Evolutionary conservation across 2,329 filamentous ascomycete species (phyloP).

Genomic region (Davidsoniella virescens): DNA sequence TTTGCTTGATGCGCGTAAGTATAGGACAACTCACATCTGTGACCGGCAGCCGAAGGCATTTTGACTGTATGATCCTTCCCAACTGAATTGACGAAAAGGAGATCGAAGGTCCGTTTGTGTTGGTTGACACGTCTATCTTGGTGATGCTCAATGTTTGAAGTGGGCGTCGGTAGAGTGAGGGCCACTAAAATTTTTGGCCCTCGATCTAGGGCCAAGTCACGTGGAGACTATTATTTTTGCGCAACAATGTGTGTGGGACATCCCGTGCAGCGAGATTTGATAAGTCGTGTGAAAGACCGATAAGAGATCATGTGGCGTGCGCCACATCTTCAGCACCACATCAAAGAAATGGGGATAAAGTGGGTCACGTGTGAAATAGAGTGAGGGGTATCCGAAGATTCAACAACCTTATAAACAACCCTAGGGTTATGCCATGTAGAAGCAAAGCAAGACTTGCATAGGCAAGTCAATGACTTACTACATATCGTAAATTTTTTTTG

Average conservation of each 20-base stretch:
- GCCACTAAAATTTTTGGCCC: constrained; percentile 16
- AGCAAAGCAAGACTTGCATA: no score
- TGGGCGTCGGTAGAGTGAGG: constrained; percentile 14
- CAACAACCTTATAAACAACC: no score
- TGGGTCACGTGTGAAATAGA: no score
- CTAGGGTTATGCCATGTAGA: no score
- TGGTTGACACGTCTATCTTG: constrained; percentile 17
- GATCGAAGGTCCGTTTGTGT: constrained; percentile 18
- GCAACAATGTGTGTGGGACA: constrained; percentile 11
- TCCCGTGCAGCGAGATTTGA: constrained; percentile 4
- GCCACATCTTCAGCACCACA: constrained; percentile 1
- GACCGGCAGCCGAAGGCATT: constrained; percentile 78
- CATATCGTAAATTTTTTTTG: no score
- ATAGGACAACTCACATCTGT: constrained; percentile 59
- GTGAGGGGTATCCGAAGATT: no score
- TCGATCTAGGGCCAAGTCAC: constrained; percentile 13
- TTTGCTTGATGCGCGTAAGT: constrained; percentile 4
- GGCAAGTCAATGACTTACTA: no score
- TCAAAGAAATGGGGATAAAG: no score
- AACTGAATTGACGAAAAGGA: constrained; percentile 28
- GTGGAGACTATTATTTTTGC: constrained; percentile 11
- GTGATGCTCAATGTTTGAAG: constrained; percentile 13
- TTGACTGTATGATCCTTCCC: constrained; percentile 34
- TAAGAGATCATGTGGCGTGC: not conserved
- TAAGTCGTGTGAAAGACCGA: not conserved